Base-by-base conservation (phyloP, 139 green algal species). In the Micractinium conductrix region DNA sequence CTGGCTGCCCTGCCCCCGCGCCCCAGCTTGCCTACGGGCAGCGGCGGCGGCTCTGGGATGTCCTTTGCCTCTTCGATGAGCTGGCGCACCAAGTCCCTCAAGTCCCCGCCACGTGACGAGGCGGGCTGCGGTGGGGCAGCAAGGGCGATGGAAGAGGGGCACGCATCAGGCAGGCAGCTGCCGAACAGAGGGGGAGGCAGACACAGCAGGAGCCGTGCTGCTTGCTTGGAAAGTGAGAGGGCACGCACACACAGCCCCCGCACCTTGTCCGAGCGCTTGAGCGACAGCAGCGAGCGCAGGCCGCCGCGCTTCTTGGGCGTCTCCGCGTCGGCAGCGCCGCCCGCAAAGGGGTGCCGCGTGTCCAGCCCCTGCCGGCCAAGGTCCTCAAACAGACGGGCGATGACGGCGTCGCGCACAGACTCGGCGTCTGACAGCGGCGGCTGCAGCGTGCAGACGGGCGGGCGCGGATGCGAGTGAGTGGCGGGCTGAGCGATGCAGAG, bases 371-470 rank as follows among this genome's bases (percentile, higher is more conserved):
- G 68, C 37, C 38, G 68, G 2, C 68, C 60, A 37, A 89, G 67
- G 53, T 68, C 72, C 42, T 80, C 37, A 71, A 88, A 88, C 75
- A 88, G 68, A 1, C 35, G 37, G 21, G 74, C 44, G 33, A 88
- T 80, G 69, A 88, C 37, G 14, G 21, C 7, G 76, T 88, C 84
- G 9, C 76, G 73, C 37, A 68, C 26, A 7, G 8, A 17, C 33
- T 84, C 76, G 10, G 76, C 78, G 30, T 84, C 84, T 37, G n/a
- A 44, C 1, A 80, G 37, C 50, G 75, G 42, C 40, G 84, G 76
- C 78, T 81, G 74, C 50, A 50, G 1, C 14, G 28, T 16, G 74
- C 4, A 6, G 9, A 2, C 22, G 48, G 33, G 48, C 48, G 12
- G 48, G 48, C 48, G 48, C 48, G 16, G 16, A 10, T 58, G 10